These are phyloP conservation scores for Rhodotorula sp. DNA, from an alignment of 1,284 basidiomycete species.

Conservation along the genomic window DNA sequence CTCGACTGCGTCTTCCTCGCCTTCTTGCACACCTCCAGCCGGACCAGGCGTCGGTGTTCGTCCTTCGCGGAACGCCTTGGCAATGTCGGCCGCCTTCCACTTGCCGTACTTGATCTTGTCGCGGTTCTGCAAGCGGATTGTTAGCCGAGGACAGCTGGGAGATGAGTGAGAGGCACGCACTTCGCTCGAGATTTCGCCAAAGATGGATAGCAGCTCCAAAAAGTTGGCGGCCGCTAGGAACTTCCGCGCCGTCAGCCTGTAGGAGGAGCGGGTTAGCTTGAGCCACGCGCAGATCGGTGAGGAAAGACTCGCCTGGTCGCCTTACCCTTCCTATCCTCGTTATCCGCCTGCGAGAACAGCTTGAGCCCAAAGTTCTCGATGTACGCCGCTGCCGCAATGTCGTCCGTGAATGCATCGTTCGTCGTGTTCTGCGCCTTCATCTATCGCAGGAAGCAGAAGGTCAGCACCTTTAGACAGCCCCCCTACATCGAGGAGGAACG, in stretches of 20 bases:
- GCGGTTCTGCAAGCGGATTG: constrained; percentile 55
- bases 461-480: neutral
- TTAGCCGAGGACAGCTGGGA: constrained; percentile 13
- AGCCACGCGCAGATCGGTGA: too few species aligned
- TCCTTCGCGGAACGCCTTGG: constrained; percentile 83
- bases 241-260: constrained; percentile 77
- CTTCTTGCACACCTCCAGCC: constrained; percentile 34
- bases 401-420: constrained; percentile 79
- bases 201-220: constrained; percentile 74
- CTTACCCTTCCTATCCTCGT: constrained; percentile 75
- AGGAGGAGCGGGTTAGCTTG: neutral
- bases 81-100: constrained; percentile 88
- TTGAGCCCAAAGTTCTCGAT: constrained; percentile 91
- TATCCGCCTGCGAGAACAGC: constrained; percentile 85
- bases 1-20: constrained; percentile 9
- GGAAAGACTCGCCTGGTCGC: constrained; percentile 62
- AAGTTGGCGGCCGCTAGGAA: constrained; percentile 85
- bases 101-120: constrained; percentile 84
- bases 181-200: constrained; percentile 55
- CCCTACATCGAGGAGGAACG: too few species aligned
- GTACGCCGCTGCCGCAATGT: constrained; percentile 78
- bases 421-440: constrained; percentile 72
- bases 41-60: constrained; percentile 62
- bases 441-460: constrained; percentile 39
- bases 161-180: constrained; percentile 48